phyloP scores from a whole-genome alignment of 495 filamentous ascomycete genomes.

The Massariosphaeria phaeospora region DNA sequence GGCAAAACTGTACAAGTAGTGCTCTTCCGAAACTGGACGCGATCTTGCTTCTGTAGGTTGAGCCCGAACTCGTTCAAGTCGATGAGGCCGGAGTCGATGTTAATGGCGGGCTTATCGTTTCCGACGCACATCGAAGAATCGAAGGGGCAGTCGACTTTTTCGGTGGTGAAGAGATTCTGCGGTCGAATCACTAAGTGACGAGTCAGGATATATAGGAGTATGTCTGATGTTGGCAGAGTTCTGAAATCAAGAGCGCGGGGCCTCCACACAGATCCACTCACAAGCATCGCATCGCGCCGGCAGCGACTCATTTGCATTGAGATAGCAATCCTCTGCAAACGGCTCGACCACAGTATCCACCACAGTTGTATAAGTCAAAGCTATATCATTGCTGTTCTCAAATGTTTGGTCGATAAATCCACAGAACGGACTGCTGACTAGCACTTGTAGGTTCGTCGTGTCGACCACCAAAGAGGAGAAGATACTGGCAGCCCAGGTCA shows the following conservation, averaged over 20 bases:
- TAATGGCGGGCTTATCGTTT: neutral
- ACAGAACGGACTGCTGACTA: conserved; percentile 10
- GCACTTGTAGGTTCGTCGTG: neutral
- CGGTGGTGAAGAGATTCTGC: neutral
- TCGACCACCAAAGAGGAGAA: conserved; percentile 12
- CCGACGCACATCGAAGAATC: neutral
- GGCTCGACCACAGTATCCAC: neutral
- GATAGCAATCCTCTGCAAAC: conserved; percentile 4
- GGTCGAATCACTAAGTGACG: neutral
- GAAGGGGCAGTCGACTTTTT: conserved; percentile 4
- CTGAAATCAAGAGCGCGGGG: too few relatives aligned
- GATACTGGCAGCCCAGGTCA: conserved; percentile 1
- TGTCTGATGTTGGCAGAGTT: too few relatives aligned
- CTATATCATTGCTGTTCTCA: neutral
- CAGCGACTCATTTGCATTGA: neutral
- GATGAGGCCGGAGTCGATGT: conserved; percentile 8
- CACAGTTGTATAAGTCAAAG: neutral
- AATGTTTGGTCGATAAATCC: conserved; percentile 2
- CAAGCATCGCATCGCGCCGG: conserved; percentile 1
- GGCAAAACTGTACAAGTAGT: conserved; percentile 1
- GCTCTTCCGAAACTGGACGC: neutral
- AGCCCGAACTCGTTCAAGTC: conserved; percentile 4
- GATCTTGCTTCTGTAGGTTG: neutral
- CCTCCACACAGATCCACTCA: conserved; percentile 1
- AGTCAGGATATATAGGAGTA: neutral